Evolutionary conservation across 1,284 basidiomycete genomes (phyloP), one percentile per base, ranked within the genome.

Genomic region (Pyrrhoderma noxium): DNA sequence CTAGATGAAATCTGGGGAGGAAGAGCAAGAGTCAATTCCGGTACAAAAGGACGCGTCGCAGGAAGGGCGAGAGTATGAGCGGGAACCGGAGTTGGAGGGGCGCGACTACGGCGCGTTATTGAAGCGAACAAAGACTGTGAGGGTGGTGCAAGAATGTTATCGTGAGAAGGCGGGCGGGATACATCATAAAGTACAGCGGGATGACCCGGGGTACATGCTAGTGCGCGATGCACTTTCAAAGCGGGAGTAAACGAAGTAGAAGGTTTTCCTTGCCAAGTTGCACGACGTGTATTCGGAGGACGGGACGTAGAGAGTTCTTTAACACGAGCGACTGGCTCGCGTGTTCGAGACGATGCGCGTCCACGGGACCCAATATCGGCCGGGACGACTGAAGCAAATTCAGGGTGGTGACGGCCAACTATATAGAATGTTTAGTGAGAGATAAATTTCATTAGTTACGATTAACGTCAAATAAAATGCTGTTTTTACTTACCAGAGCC

Each of bases 31-130:
- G 79, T 67, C 25, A 85, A 70, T n/a, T 71, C 70, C 1, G 70
- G 67, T 22, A 69, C 68, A 62, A 66, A 74, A 0, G 82, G 82
- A 54, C 82, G 77, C 2, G 82, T 84, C 35, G 81, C 80, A 14
- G 82, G 78, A 60, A 83, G 77, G 1, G 73, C 64, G 43, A 85
- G 74, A 0, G 75, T 79, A 53, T 74, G 72, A 2, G 72, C 59
- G n/a, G 81, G 76, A 22, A 84, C 74, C 3, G 80, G 67, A 2
- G 37, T 34, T 3, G 47, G 52, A 22, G 36, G 31, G 7, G 44
- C 36, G n/a, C 51, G 44, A 16, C 25, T 41, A 49, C 51, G 51
- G 23, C 45, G 51, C 16, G 51, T 52, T 11, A 52, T 37, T 7
- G 51, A 52, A 13, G 51, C 51, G 25, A 52, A 25, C 5, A 47